Base-by-base conservation (phyloP, 2,329 filamentous ascomycete species). In the Aspergillus pseudoterreus region DNA sequence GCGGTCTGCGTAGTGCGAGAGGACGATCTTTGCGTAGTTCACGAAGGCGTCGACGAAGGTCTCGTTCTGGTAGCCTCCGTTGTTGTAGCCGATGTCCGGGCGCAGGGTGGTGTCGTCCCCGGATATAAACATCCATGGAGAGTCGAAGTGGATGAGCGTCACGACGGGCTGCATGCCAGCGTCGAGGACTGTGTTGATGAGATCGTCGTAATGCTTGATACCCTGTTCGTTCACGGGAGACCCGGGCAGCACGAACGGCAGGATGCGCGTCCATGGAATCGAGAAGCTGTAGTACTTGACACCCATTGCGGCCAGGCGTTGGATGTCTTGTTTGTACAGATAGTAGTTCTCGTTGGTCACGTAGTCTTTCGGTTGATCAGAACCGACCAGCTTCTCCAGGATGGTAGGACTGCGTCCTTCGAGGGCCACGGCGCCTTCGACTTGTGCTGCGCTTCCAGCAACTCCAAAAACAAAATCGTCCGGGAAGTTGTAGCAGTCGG, bases 261-360 rank as follows among this genome's bases (percentile, higher is more conserved):
- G 63, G 45, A 80, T 75, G 0, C 78, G 70, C 1, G 71, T 66
- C 77, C 76, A 80, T 0, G 76, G 67, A 41, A 80, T 73, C 2
- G 70, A 73, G 62, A 79, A 79, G 6, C 65, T 69, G 52, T 73
- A 74, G 50, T 70, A 66, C 21, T 69, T 64, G 14, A 70, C 67
- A 0, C 70, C 72, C 54, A 72, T 70, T 0, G 70, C 64, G 0
- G 72, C 69, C 38, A 75, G 42, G 3, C 72, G 61, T 39, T 63
- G 59, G 46, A 71, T 66, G 55, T 79, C 78, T 27, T 78, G 71
- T 47, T 78, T 77, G 60, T 79, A 79, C 11, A 75, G 63, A 47
- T 75, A 78, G 53, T 80, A 80, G 47, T 78, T 73, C 48, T 78
- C 73, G 50, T 77, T 72, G 0, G 74, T 73, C 17, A 83, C 64